Base-by-base conservation (phyloP, 192 early-diverging fungal species). In the Phycomyces nitens region DNA sequence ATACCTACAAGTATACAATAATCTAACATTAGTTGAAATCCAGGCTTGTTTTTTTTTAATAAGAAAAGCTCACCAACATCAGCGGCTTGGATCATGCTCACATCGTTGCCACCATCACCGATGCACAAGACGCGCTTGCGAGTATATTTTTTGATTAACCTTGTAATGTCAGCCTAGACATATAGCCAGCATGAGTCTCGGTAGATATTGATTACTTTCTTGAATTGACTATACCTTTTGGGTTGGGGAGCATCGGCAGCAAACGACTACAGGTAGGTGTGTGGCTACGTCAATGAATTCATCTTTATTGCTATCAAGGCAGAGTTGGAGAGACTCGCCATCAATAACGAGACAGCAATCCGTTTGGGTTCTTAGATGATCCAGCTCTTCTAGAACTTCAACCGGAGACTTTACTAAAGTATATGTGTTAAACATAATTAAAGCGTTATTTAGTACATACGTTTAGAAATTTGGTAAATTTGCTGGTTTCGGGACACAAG, bases 41-140 rank as follows among this genome's bases (percentile, higher is more conserved):
- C 24, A 29, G 10, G 8, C 7, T 41, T 15, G 2, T 26, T 55
- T 26, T 43, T 7, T 27, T 5, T 24, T 27, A n/a, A n/a, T 24
- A 22, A 22, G 22, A 5, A 29, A n/a, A 50, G 29, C 69, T 66
- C 71, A 66, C 73, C 81, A 18, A 98, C 93, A 71, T 98, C 87
- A 0, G 96, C 96, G 0, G 92, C 89, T 68, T 95, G 93, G 63
- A 98, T 98, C 96, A 98, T 98, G 34, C 87, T 89, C 41, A 98
- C 94, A 69, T 98, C 96, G 66, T 98, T 98, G 53, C 94, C 96
- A 53, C 96, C 96, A 72, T 98, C 96, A 52, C 96, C 96, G 53
- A 98, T 94, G 51, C 92, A 92, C 62, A 90, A 85, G 23, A 92
- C 89, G 0, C 93, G 82, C 62, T 90, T 89, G 41, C 83, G 73